Percentiles rank a stretch among this genome's conserved stretches.
Evolutionary conservation across 2,329 filamentous ascomycete species (phyloP).

Genomic region (Calonectria pauciramosa): DNA sequence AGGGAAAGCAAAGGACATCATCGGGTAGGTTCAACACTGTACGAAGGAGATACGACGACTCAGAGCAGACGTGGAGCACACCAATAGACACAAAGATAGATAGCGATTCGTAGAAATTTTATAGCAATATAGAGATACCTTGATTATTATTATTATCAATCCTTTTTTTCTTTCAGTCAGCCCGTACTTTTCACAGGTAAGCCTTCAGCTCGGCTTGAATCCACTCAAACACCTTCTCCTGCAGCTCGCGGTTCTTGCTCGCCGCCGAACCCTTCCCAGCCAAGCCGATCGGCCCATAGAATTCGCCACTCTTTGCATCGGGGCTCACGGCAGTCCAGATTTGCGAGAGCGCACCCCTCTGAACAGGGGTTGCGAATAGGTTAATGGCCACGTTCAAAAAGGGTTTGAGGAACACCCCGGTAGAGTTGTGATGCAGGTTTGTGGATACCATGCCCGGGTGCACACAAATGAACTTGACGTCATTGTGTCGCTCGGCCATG

Average conservation of each 20-base stretch:
- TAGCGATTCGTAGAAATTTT: not conserved
- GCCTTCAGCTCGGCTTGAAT: conserved; percentile 1
- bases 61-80: not conserved
- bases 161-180: no score
- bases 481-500: not conserved
- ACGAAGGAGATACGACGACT: not conserved
- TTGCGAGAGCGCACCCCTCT: conserved; percentile 3
- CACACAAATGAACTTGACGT: conserved; percentile 3
- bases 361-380: not conserved
- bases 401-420: conserved; percentile 9
- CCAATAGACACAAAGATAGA: not conserved
- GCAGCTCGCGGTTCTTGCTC: not conserved
- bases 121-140: not conserved
- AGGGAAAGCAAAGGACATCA: not conserved
- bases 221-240: conserved; percentile 8
- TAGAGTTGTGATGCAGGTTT: conserved; percentile 12
- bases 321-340: conserved; percentile 20
- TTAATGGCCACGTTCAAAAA: not conserved
- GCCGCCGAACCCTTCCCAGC: not conserved
- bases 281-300: not conserved
- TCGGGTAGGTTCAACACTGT: not conserved
- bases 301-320: not conserved
- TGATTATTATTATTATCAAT: no score
- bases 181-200: not conserved
- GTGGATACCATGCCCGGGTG: conserved; percentile 22